Evolutionary conservation across 1,139 yeast species (phyloP).

Genomic region (Hyphopichia burtonii): DNA sequence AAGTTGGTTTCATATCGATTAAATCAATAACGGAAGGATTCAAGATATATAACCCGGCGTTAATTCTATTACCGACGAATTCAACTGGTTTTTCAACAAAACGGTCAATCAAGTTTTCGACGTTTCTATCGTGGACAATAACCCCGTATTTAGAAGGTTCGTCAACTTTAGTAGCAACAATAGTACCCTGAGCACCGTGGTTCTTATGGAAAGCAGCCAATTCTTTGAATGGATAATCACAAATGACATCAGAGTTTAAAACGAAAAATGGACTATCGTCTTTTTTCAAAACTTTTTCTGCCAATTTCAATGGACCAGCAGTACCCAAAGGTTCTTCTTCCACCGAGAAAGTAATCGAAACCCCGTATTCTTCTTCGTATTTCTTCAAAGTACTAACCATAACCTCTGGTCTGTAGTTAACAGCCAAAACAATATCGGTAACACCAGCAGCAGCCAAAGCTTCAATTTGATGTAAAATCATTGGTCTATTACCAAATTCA

Average conservation of each 20-base stretch:
- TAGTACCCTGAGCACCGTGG: constrained; percentile 98
- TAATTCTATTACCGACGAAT: constrained; percentile 96
- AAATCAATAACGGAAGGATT: constrained; percentile 96
- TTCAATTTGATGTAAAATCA: constrained; percentile 96
- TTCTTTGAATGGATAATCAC: constrained; percentile 96
- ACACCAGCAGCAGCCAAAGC: constrained; percentile 98
- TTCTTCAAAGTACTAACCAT: constrained; percentile 94
- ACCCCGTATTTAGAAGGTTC: constrained; percentile 99
- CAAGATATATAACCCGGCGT: constrained; percentile 94
- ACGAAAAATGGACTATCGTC: constrained; percentile 97
- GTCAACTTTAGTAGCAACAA: constrained; percentile 98
- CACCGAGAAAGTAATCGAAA: constrained; percentile 92
- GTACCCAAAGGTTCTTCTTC: constrained; percentile 99
- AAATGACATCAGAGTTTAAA: constrained; percentile 95
- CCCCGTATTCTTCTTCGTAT: constrained; percentile 95
- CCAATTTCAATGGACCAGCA: constrained; percentile 98
- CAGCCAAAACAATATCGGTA: constrained; percentile 97
- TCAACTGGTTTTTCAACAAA: constrained; percentile 99
- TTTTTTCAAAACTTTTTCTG: constrained; percentile 89
- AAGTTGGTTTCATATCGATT: constrained; percentile 97
- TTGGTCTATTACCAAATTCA: constrained; percentile 98
- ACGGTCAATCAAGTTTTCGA: constrained; percentile 92
- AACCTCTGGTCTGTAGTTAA: constrained; percentile 98
- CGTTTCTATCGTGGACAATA: constrained; percentile 92
- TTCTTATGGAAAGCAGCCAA: constrained; percentile 89